Evolutionary conservation across 805 yeast species (phyloP).

Genomic region (Pichia membranifaciens): DNA sequence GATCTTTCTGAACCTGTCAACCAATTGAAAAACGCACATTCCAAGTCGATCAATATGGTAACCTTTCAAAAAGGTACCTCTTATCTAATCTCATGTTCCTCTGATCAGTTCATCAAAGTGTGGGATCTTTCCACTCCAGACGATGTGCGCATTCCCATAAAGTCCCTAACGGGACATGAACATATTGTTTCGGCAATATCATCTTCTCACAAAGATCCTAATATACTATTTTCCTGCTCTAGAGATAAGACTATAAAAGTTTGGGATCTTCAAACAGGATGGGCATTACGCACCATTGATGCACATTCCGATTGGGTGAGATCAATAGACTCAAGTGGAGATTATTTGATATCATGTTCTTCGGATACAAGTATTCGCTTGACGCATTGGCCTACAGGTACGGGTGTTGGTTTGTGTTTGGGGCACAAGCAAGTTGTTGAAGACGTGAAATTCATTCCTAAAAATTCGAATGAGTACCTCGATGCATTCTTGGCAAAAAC

Average conservation of each 20-base stretch:
- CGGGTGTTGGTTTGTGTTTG: conserved; percentile 57
- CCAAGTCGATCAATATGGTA: conserved; percentile 57
- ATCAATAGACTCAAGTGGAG: conserved; percentile 36
- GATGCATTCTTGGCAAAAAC: conserved; percentile 36
- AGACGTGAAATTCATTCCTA: conserved; percentile 60
- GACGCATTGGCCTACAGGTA: conserved; percentile 59
- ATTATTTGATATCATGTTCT: conserved; percentile 64
- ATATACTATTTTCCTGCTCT: conserved; percentile 52
- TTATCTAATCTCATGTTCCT: conserved; percentile 41
- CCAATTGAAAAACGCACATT: conserved; percentile 63
- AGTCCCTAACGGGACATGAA: conserved; percentile 79
- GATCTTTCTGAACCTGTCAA: conserved; percentile 57
- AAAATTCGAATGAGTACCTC: conserved; percentile 38
- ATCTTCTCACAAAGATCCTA: conserved; percentile 43
- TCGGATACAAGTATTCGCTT: conserved; percentile 71
- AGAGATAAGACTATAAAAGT: conserved; percentile 55
- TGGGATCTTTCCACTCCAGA: conserved; percentile 48
- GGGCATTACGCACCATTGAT: conserved; percentile 55
- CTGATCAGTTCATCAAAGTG: conserved; percentile 53
- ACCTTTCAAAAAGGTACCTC: conserved; percentile 44
- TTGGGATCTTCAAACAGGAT: conserved; percentile 68
- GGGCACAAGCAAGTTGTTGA: conserved; percentile 88
- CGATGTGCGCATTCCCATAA: conserved; percentile 31
- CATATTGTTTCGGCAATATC: conserved; percentile 68
- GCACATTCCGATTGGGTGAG: conserved; percentile 92